A percentile compares a stretch with the other conserved stretches of the same genome.
Conservation (phyloP, 768 basidiomycete species). For the Leccinum variicolor region DNA sequence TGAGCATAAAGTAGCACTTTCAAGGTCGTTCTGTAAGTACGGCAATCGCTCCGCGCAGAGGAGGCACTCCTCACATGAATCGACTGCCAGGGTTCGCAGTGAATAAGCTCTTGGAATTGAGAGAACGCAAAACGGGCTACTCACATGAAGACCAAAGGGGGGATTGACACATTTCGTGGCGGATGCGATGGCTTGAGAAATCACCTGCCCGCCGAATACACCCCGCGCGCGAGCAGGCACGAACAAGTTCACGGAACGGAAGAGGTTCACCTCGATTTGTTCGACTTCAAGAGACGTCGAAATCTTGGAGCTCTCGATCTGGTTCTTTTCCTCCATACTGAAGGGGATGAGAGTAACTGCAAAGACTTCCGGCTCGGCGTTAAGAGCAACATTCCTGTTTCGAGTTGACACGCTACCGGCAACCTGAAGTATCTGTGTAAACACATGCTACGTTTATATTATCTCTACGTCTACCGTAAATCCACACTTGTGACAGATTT, state of each 20-base stretch:
- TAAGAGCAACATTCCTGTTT: background rate
- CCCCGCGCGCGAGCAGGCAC: conserved; percentile 61
- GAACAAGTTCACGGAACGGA: conserved; percentile 72
- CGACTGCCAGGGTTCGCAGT: conserved; percentile 40
- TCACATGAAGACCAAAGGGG: conserved; percentile 67
- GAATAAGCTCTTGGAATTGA: background rate
- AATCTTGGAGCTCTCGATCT: conserved; percentile 64
- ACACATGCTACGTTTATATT: conserved; percentile 39
- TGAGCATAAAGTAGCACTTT: conserved; percentile 84
- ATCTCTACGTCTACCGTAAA: conserved; percentile 90
- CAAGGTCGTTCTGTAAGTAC: conserved; percentile 4
- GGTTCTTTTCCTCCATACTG: conserved; percentile 38
- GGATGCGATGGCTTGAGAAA: conserved; percentile 80
- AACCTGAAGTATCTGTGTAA: background rate
- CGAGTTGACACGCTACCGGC: background rate
- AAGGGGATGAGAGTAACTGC: background rate
- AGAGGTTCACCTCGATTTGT: conserved; percentile 71
- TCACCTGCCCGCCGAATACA: conserved; percentile 88
- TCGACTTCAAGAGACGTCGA: conserved; percentile 77
- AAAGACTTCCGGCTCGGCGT: background rate
- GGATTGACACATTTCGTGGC: conserved; percentile 73
- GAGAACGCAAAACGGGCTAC: conserved; percentile 24
- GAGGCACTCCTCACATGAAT: conserved; percentile 53
- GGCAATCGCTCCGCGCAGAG: background rate
- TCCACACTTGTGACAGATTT: conserved; percentile 87